These are phyloP conservation scores for Symbiodinium natans DNA, from an alignment of 73 alveolate genomes.

Conservation along the genomic window DNA sequence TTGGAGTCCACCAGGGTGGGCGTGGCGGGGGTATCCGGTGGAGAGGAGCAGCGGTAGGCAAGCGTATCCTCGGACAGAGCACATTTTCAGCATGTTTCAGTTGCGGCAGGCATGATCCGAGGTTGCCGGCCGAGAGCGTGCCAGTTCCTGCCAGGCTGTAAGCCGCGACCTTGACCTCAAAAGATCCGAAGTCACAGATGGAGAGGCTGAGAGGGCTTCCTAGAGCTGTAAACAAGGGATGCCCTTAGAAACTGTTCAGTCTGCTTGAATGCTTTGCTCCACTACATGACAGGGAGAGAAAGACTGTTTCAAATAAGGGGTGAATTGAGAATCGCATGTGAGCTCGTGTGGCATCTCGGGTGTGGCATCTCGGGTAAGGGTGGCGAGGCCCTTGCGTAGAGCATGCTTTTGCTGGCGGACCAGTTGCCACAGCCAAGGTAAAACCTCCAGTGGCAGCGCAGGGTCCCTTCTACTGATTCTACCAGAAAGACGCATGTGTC, in stretches of 20 bases:
- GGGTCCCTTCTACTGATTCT: no score
- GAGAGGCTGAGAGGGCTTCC: not conserved
- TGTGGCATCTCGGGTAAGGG: no score
- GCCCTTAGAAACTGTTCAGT: no score
- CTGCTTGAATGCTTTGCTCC: no score
- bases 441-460: not conserved
- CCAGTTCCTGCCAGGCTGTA: constrained; percentile 88
- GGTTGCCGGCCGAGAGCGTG: constrained; percentile 17
- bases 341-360: no score
- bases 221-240: no score
- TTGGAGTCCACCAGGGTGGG: constrained; percentile 70
- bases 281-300: no score
- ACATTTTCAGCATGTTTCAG: not conserved
- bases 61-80: constrained; percentile 30
- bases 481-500: no score
- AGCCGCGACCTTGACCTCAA: constrained; percentile 60
- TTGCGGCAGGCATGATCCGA: not conserved
- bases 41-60: constrained; percentile 75
- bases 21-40: constrained; percentile 62
- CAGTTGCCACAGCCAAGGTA: not conserved
- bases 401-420: not conserved
- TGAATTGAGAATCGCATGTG: no score
- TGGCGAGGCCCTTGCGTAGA: not conserved
- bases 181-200: not conserved
- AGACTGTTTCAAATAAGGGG: no score